phyloP scores from a whole-genome alignment of 2,329 filamentous ascomycete species.

The Nemania diffusa region DNA sequence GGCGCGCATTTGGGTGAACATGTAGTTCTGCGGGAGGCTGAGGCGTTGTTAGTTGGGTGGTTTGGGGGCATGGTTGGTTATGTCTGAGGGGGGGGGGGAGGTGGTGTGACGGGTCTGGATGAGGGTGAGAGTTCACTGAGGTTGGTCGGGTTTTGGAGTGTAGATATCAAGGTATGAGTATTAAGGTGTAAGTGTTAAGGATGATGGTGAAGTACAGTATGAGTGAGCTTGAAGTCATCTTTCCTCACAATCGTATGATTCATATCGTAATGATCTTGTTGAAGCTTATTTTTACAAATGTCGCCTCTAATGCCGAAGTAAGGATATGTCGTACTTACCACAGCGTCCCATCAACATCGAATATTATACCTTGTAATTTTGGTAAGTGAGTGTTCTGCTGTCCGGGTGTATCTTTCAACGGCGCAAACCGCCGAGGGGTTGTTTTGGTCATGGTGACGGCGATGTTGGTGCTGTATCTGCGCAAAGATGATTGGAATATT shows the following conservation, averaged over 20 bases:
- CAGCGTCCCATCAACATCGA: slow-evolving; percentile 95
- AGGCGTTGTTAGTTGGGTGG: slow-evolving; percentile 23
- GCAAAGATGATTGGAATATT: slow-evolving; percentile 41
- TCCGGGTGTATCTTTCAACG: slow-evolving; percentile 56
- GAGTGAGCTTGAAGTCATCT: slow-evolving; percentile 4
- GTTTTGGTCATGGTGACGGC: slow-evolving; percentile 55
- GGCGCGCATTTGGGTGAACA: slow-evolving; percentile 88
- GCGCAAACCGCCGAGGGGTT: slow-evolving; percentile 63
- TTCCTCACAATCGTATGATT: background rate
- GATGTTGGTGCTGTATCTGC: slow-evolving; percentile 47
- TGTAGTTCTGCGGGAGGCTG: slow-evolving; percentile 92
- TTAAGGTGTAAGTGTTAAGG: background rate
- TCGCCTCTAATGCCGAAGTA: background rate
- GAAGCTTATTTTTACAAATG: background rate
- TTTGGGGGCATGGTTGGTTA: background rate
- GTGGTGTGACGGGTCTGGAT: background rate
- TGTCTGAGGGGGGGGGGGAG: background rate
- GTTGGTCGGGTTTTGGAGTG: background rate
- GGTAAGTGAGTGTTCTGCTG: slow-evolving; percentile 53
- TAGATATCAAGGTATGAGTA: background rate
- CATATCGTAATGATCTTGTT: background rate
- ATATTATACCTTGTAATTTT: slow-evolving; percentile 72
- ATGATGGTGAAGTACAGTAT: background rate
- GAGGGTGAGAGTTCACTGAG: background rate
- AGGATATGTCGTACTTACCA: slow-evolving; percentile 71